Evolutionary conservation across 2,329 filamentous ascomycete species (phyloP).

Genomic region (Calonectria montana): DNA sequence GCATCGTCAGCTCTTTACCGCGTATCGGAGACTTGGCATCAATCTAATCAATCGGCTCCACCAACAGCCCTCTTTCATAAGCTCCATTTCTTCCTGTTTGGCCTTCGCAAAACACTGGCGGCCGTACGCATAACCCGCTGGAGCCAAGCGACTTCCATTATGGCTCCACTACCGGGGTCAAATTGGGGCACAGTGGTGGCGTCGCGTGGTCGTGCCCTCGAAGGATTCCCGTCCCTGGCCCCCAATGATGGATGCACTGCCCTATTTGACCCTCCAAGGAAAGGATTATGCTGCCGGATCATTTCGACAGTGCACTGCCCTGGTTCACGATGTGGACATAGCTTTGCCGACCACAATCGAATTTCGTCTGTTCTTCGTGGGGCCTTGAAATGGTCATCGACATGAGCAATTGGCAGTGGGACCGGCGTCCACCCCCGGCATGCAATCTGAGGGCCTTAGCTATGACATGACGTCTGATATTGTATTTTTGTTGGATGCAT

Average conservation of each 20-base stretch:
- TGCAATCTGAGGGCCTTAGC: not conserved
- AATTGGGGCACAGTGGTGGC: not conserved
- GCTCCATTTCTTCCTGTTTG: not conserved
- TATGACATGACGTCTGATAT: not conserved
- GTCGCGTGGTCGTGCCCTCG: not conserved
- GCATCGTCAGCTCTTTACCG: not conserved
- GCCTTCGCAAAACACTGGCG: not conserved
- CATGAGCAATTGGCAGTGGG: not conserved
- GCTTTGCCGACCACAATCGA: not conserved
- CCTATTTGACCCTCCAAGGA: not conserved
- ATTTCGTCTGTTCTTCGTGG: not conserved
- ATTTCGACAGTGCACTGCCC: not conserved
- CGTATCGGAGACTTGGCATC: not conserved
- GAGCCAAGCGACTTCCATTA: not conserved
- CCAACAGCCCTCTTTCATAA: not conserved
- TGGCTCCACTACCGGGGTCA: not conserved
- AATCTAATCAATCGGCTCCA: conserved; percentile 1
- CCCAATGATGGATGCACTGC: not conserved
- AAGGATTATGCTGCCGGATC: not conserved
- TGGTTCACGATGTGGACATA: not conserved
- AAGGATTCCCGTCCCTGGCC: not conserved
- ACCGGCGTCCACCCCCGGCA: not conserved
- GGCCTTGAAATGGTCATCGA: not conserved
- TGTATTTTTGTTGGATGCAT: not conserved
- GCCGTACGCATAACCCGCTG: not conserved